Base-by-base conservation (phyloP, 306 rosid genomes). In the Rosa lucieae region DNA sequence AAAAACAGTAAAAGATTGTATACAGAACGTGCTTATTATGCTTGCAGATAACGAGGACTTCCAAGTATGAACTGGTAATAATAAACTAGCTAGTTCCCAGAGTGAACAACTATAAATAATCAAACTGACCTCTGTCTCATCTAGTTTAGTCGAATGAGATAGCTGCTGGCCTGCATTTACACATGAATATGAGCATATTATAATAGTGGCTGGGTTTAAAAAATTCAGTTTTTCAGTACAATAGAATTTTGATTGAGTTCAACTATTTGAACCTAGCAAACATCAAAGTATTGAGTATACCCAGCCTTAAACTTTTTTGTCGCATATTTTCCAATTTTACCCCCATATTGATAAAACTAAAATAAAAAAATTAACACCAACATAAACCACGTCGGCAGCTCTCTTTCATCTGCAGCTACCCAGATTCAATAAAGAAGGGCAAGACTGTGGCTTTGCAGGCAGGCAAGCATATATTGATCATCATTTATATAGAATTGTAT, bases 141-240 rank as follows among this genome's bases (percentile, higher is more conserved):
- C 42, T 51, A 29, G 75, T 72, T 72, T 72, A 29, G 32, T 39
- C 61, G 26, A 72, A 18, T 49, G 32, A 72, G 46, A 32, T 51
- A 42, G 72, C 51, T 67, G 51, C 10, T 40, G 49, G 72, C 32
- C 29, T 67, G 72, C 51, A 20, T 42, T 42, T 20, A 10, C 39
- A 29, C 32, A 63, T 29, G 9, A 32, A 63, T 52, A 52, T 32
- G 69, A 63, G 12, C 47, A 67, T 65, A 35, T 67, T 39, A 15
- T 67, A 67, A 39, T 20, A 17, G 68, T 62, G 35, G 35, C 66
- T 10, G 29, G 14, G 37, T 5, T 21, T 21, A 21, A 23, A 9
- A 21, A 14, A 59, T 9, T 59, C 15, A n/a, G 66, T 59, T 10
- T 23, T 14, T 32, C 21, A 72, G 62, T 48, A 29, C 26, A 49